Percentiles rank a stretch among this genome's conserved stretches.
Evolutionary conservation across 305 asterid species (phyloP).

Genomic region (Fraxinus sp.): DNA sequence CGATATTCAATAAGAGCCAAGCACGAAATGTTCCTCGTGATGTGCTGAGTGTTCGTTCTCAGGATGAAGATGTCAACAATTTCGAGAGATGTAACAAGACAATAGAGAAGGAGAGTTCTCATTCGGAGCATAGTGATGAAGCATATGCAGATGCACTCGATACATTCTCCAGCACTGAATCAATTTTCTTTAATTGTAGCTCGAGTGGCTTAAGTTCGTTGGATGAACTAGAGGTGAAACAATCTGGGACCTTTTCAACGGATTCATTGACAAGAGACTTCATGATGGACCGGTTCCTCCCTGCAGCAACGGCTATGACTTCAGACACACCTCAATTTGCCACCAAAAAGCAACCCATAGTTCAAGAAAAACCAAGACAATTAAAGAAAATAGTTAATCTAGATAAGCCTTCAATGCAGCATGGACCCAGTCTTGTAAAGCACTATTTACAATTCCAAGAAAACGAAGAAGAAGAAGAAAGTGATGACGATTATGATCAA

Average conservation of each 20-base stretch:
- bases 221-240: constrained; percentile 40
- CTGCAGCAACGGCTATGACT: constrained; percentile 90
- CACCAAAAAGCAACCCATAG: constrained; percentile 46
- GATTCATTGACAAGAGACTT: constrained; percentile 50
- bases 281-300: constrained; percentile 60
- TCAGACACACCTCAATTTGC: constrained; percentile 55
- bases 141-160: constrained; percentile 67
- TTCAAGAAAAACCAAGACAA: constrained; percentile 39
- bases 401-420: constrained; percentile 56
- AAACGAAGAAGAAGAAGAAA: constrained; percentile 34
- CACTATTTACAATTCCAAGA: constrained; percentile 45
- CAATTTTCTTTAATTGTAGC: constrained; percentile 69
- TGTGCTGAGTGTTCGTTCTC: too few species aligned
- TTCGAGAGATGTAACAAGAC: constrained; percentile 26
- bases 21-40: constrained; percentile 1
- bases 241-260: constrained; percentile 23
- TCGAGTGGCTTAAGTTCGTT: constrained; percentile 57
- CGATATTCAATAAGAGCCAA: neutral
- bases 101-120: constrained; percentile 31
- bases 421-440: constrained; percentile 73
- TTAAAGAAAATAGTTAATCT: constrained; percentile 32
- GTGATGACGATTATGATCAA: constrained; percentile 50
- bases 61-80: constrained; percentile 19
- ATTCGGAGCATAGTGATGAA: constrained; percentile 49
- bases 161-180: constrained; percentile 63